phyloP scores from a whole-genome alignment of 2,329 filamentous ascomycete genomes.

The Nemania sp. region DNA sequence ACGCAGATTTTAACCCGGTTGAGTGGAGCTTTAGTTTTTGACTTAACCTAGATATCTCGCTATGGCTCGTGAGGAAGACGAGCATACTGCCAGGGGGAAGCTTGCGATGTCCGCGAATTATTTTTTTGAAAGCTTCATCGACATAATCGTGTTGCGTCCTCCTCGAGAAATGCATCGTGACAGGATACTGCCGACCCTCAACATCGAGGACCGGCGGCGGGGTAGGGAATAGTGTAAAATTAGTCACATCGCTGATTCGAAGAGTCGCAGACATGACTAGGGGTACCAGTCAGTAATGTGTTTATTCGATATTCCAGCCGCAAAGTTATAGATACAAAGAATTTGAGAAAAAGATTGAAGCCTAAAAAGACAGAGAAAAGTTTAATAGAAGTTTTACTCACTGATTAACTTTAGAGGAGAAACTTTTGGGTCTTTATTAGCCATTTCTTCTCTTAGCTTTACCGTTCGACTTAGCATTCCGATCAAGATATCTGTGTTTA shows the following conservation, averaged over 20 bases:
- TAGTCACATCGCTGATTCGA: conserved; percentile 90
- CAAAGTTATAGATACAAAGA: too few relatives aligned
- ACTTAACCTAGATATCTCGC: conserved; percentile 87
- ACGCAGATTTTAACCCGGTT: conserved; percentile 66
- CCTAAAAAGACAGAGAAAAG: neutral
- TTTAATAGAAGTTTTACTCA: conserved; percentile 17
- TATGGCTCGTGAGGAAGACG: conserved; percentile 93
- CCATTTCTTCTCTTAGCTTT: conserved; percentile 81
- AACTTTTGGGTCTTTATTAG: conserved; percentile 74
- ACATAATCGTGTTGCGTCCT: conserved; percentile 88
- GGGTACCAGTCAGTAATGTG: conserved; percentile 10
- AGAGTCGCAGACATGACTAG: conserved; percentile 93
- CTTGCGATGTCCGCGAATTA: conserved; percentile 88
- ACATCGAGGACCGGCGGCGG: conserved; percentile 88
- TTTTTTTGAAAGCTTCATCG: conserved; percentile 89
- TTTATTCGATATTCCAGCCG: too few relatives aligned
- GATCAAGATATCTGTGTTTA: conserved; percentile 98
- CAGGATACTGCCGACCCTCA: conserved; percentile 90
- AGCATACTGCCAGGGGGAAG: conserved; percentile 91
- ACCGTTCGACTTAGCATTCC: conserved; percentile 96
- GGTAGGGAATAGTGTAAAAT: conserved; percentile 79
- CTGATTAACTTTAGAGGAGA: conserved; percentile 88
- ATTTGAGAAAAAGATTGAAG: neutral
- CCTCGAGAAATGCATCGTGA: conserved; percentile 89
- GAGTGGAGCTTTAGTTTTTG: conserved; percentile 79